A percentile compares a stretch with the other conserved stretches of the same genome.
Conservation (phyloP, 2,329 filamentous ascomycete species). For the Verticillium nonalfalfae region DNA sequence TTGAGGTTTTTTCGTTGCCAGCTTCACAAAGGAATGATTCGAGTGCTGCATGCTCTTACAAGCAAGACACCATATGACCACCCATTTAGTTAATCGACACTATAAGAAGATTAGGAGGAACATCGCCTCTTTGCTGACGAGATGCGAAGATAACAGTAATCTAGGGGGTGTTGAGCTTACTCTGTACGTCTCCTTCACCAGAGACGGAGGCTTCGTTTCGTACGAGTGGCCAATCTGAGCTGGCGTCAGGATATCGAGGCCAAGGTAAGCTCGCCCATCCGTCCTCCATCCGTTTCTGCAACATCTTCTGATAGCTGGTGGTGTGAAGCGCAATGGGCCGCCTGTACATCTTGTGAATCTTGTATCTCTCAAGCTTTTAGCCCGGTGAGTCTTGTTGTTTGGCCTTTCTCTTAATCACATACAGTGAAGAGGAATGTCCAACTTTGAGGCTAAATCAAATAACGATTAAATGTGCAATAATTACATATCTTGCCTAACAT, state of each 20-base stretch:
- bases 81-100: neutral
- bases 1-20: too few species aligned
- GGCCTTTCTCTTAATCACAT: too few species aligned
- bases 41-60: neutral
- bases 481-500: too few species aligned
- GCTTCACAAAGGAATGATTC: neutral
- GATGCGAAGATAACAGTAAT: neutral
- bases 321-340: neutral
- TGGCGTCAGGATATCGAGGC: neutral
- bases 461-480: too few species aligned
- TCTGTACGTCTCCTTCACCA: neutral
- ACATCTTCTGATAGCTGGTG: neutral
- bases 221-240: neutral
- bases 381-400: too few species aligned
- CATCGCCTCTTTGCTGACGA: neutral
- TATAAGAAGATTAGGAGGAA: neutral
- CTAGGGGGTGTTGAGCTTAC: neutral
- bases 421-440: too few species aligned
- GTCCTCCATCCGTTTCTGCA: neutral
- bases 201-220: neutral
- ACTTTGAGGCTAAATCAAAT: too few species aligned
- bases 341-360: too few species aligned
- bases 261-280: neutral
- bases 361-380: too few species aligned
- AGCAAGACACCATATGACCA: neutral